Base-by-base conservation (phyloP, 2,329 filamentous ascomycete species). In the Fusarium palustre region DNA sequence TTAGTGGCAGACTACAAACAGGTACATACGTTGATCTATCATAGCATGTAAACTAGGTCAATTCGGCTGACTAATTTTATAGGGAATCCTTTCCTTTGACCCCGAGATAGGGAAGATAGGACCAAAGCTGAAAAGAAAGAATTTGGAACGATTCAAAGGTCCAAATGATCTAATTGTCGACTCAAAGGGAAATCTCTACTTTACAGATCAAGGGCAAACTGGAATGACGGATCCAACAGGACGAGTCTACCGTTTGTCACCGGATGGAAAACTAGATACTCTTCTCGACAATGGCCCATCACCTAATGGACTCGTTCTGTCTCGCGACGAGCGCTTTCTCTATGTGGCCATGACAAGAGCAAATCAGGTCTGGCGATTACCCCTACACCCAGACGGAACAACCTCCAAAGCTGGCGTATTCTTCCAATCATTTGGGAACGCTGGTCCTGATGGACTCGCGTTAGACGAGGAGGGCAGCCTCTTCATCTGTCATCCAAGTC, bases 191-290 rank as follows among this genome's bases (percentile, higher is more conserved):
- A 78, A 80, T 30, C 62, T 83, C 5, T 83, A 81, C 69, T 83
- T 83, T 36, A 83, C 81, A 2, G 80, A 83, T 42, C 81, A 83
- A 68, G 81, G 81, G 0, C 81, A 82, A 48, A 82, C 81, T 0
- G 80, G 80, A 6, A 76, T 83, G 70, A 81, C 78, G 1, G 81
- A 83, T 28, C 80, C 69, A 9, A 81, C 80, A 0, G 80, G 80
- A 1, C 75, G 76, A 13, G 79, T 82, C 0, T 83, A 82, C 56
- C 76, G 81, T 2, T 54, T 81, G 0, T 74, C 72, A 0, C 71
- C 74, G 0, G 70, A 76, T n/a, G 80, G 79, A 1, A 79, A 74
- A 25, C 74, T 83, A 0, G 81, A 82, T 41, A 77, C 72, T 0
- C 69, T 82, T 0, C 69, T 82, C 0, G 73, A 77, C 5, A 81